Evolutionary conservation across 495 filamentous ascomycete species (phyloP), one percentile per base, ranked within the genome.

Genomic region (Hapsidospora chrysogenum): DNA sequence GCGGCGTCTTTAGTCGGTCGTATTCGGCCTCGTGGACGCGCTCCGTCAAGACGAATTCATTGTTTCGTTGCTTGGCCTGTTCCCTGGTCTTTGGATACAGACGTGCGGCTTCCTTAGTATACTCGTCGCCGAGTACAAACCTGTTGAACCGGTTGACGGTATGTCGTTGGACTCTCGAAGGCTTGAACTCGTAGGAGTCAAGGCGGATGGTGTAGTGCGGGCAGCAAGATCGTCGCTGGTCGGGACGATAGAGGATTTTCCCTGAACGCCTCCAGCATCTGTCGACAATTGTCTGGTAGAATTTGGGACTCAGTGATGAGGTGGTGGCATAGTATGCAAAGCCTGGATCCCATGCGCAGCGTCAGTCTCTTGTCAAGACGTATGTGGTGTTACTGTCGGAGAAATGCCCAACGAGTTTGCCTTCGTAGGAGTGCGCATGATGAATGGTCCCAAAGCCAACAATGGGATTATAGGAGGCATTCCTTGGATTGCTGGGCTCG

Each of bases 131-230:
- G 18, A 89, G 60, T 26, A 96, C 60, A 57, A 78, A 78, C 44
- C 66, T 79, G 52, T 86, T 92, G 79, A 92, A 95, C 42, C 78
- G 75, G 60, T 95, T 85, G 45, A 94, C 55, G 10, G 82, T 72
- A 48, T 89, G 81, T 26, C 92, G 68, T 45, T 96, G 92, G 47
- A 86, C 81, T 53, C 71, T 78, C 32, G 72, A 64, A 29, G 87
- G 57, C 44, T 73, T 71, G 56, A 81, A 89, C 25, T 61, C 58
- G 9, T 63, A 53, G 4, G 76, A 78, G 49, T 87, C 76, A 31
- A 95, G 65, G 35, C 89, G 76, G 42, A 96, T 75, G 1, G 85
- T 92, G 53, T 96, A 94, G 42, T 93, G 84, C n/a, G 85, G 84
- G 50, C 89, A 97, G 49, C 89, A 97, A 37, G 84, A 81, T 37